Base-by-base conservation (phyloP, 768 basidiomycete genomes). In the Pulveroboletus sp. region DNA sequence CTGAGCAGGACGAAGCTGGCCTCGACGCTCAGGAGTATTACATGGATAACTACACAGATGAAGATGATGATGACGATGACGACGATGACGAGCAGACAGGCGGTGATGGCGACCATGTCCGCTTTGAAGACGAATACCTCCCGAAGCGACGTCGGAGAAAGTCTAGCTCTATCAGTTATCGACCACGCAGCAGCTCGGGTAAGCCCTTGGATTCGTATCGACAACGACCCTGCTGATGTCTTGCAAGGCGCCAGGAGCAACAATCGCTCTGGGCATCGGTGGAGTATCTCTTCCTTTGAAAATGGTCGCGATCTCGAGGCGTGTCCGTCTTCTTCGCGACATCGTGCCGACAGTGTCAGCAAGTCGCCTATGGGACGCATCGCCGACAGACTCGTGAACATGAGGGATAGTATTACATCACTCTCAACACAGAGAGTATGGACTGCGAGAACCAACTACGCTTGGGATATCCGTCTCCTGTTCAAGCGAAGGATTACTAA, bases 401-500 rank as follows among this genome's bases (percentile, higher is more conserved):
- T 83, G 59, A 76, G 66, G 53, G 78, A 82, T 56, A 81, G 78
- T 51, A 58, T 79, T 39, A 69, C 76, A 1, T 75, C 77, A 8
- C 55, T 72, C n/a, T 55, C 60, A 26, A 52, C 67, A 43, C 66
- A 78, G 58, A 74, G 78, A 57, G 78, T 95, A 10, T 96, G 93
- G 93, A 86, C 80, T 3, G 77, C 89, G 28, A 77, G 74, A 51
- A 77, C 79, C n/a, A 84, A 86, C 67, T 89, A 89, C 52, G 92
- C 92, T 8, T 83, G 79, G 63, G 91, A 95, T 62, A 80, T 84
- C 6, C 82, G 90, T 15, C 73, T 94, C 27, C 71, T 93, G 21
- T 93, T 87, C 77, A 98, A 97, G 72, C 82, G 93, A 38, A 76
- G 86, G 55, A 90, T 98, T 46, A 89, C 91, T 0, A 82, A 76